phyloP scores from a whole-genome alignment of 1,284 basidiomycete species.

The Ceratobasidium sp. region DNA sequence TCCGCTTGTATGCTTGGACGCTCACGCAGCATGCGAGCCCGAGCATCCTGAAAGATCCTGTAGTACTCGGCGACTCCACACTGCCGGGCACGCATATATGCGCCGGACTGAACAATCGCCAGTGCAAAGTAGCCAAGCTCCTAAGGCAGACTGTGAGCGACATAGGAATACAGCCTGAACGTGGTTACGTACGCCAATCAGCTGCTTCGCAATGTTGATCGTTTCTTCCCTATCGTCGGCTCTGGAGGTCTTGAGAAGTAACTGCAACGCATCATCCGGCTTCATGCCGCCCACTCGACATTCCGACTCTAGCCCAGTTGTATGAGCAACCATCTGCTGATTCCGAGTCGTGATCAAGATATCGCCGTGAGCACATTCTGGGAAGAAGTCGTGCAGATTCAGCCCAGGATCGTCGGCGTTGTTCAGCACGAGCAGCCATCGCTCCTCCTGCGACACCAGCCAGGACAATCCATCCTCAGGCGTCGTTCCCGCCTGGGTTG shows the following conservation, averaged over 20 bases:
- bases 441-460: not conserved
- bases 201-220: not conserved
- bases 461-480: constrained; percentile 9
- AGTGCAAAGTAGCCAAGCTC: constrained; percentile 11
- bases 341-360: constrained; percentile 36
- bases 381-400: constrained; percentile 1
- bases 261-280: constrained; percentile 1
- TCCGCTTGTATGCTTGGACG: not conserved
- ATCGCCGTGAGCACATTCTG: not conserved
- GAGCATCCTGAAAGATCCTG: not conserved
- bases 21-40: not conserved
- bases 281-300: constrained; percentile 24
- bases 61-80: constrained; percentile 8
- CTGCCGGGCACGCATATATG: constrained; percentile 4
- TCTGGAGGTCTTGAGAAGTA: not conserved
- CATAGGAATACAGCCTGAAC: not conserved
- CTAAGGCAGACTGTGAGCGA: not conserved
- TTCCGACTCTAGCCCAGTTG: not conserved
- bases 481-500: not conserved
- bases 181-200: constrained; percentile 1
- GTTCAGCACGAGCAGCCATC: constrained; percentile 37
- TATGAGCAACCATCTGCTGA: not conserved
- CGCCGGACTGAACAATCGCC: constrained; percentile 39
- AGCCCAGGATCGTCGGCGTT: constrained; percentile 30
- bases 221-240: not conserved